Base-by-base conservation (phyloP, 306 rosid species). In the Hippophae rhamnoides region DNA sequence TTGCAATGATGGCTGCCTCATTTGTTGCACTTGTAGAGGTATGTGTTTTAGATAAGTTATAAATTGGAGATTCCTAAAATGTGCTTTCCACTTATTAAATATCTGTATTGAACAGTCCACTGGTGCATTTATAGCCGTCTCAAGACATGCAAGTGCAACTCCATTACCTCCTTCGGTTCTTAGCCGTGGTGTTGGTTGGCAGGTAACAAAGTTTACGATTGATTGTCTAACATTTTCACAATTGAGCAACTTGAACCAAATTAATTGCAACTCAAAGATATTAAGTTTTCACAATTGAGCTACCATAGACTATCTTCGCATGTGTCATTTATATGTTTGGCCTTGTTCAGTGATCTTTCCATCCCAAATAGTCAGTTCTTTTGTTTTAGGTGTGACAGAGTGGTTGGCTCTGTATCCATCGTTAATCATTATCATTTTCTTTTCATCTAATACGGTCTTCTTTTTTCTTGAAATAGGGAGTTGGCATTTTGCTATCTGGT, bases 181-280 rank as follows among this genome's bases (percentile, higher is more conserved):
- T 63, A 90, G 97, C 79, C 95, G 97, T 0, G 97, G 97, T 38
- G 82, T 90, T 18, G 97, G 97, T 67, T 90, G 97, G 97, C 97
- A 90, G 96, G 97, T 90, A 81, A 62, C 44, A 27, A 12, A 8
- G 12, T 7, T 57, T 47, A 14, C 5, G 45, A 31, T 11, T 53
- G 7, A 11, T 5, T 52, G 9, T 14, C 8, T 44, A 41, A 18
- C n/a, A 13, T 7, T 43, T n/a, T 7, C 23, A 3, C 26, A 27
- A 7, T 1, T 42, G 5, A 6, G 11, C 13, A 7, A 41, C 9
- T 9, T n/a, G 61, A 7, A 9, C 8, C 14, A 49, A 49, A 49
- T 12, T 49, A 49, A 49, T 8, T 12, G 53, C 7, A 14, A 0
- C 53, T 49, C 23, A 49, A 49, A 12, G n/a, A 8, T 13, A 13